Base-by-base conservation (phyloP, 169 alveolate species). In the Cryptosporidium xiaoi region DNA sequence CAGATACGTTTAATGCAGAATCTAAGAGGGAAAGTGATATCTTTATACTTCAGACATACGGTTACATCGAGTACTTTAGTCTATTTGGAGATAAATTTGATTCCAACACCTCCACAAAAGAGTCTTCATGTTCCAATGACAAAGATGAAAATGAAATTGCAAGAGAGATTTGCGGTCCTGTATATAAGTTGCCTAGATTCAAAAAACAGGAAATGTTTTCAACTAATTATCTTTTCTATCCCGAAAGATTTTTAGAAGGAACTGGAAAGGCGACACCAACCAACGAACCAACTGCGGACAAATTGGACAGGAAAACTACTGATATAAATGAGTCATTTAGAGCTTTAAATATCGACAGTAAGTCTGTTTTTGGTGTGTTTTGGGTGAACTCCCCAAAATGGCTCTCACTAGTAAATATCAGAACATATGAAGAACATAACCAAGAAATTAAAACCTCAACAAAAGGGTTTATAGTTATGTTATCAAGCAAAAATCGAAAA, bases 141-240 rank as follows among this genome's bases (percentile, higher is more conserved):
- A 2, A 31, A 7, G 65, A 77, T 13, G 46, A 40, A 13, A 24
- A 18, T 29, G 51, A 46, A 18, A 62, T 62, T 8, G 87, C 58
- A 15, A 77, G 29, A 8, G 16, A 62, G 31, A 29, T 77, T 60
- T 77, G 87, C 20, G 87, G 87, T 1, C 87, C 87, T 12, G 87
- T 77, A 40, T 77, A n/a, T 77, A 62, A 77, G 46, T 15, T 77
- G 1, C 87, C 87, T 10, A 77, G 87, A 77, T 77, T 77, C 31
- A 77, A 77, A 48, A 77, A 24, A 36, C 27, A 40, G 2, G 71
- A 77, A 20, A 12, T 56, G 8, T 77, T 77, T 4, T 31, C 87
- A 15, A 18, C 27, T 18, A 60, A 60, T 24, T 77, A 60, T 48
- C 24, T 56, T 20, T 36, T 77, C 44, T 77, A 58, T 36, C 87